A percentile compares a stretch with the other conserved stretches of the same genome.
phyloP scores from a whole-genome alignment of 805 yeast species.

The Candida alai region DNA sequence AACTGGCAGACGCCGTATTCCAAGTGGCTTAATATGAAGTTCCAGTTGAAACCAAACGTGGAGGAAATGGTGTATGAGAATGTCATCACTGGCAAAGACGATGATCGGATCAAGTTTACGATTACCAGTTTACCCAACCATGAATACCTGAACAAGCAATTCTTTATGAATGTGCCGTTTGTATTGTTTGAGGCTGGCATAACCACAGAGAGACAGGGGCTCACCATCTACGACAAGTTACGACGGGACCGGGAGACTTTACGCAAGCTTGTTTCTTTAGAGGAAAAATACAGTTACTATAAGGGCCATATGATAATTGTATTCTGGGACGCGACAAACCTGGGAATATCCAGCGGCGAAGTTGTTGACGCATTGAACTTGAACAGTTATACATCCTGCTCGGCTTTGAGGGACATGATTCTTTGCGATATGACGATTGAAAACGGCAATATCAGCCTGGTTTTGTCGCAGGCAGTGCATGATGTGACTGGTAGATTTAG shows the following conservation, averaged over 20 bases:
- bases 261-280: slow-evolving; percentile 29
- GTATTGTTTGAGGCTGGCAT: slow-evolving; percentile 53
- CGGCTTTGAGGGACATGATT: slow-evolving; percentile 18
- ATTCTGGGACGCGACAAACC: slow-evolving; percentile 36
- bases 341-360: slow-evolving; percentile 13
- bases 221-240: slow-evolving; percentile 28
- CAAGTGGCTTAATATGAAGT: slow-evolving; percentile 47
- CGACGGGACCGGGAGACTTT: slow-evolving; percentile 34
- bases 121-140: slow-evolving; percentile 41
- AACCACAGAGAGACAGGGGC: slow-evolving; percentile 7
- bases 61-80: slow-evolving; percentile 24
- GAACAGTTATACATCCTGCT: slow-evolving; percentile 8
- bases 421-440: slow-evolving; percentile 33
- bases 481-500: slow-evolving; percentile 19
- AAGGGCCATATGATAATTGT: slow-evolving; percentile 38
- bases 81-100: slow-evolving; percentile 16
- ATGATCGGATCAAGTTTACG: slow-evolving; percentile 25
- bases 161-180: slow-evolving; percentile 39
- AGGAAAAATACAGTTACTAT: slow-evolving; percentile 33
- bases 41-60: slow-evolving; percentile 32
- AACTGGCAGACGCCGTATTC: slow-evolving; percentile 47
- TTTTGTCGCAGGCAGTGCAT: slow-evolving; percentile 20
- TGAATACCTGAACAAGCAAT: slow-evolving; percentile 29
- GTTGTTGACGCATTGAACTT: slow-evolving; percentile 16
- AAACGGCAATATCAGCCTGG: slow-evolving; percentile 22